Evolutionary conservation across 139 green algal species (phyloP).

Genomic region (Deuterostichococcus epilithicus): DNA sequence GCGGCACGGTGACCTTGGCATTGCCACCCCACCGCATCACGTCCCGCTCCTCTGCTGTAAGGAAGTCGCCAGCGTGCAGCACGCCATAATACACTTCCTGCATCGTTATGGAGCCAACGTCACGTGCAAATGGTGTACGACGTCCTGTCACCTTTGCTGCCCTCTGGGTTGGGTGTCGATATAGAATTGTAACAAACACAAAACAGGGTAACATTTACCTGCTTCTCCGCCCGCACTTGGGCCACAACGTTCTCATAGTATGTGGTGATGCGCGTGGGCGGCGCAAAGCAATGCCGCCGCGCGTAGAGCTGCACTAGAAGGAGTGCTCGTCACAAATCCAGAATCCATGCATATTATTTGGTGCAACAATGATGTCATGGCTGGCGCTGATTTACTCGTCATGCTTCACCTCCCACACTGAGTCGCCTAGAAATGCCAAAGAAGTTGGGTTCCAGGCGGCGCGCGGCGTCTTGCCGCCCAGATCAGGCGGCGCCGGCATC

Average conservation of each 20-base stretch:
- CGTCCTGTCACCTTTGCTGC: neutral
- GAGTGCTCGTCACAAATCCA: neutral
- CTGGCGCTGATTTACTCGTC: neutral
- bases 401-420: constrained; percentile 55
- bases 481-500: constrained; percentile 29
- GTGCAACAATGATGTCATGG: no score
- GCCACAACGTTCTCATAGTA: constrained; percentile 43
- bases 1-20: constrained; percentile 43
- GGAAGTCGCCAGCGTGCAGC: constrained; percentile 30
- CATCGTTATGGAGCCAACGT: neutral
- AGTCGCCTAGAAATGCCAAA: constrained; percentile 54
- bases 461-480: constrained; percentile 25
- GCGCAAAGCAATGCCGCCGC: constrained; percentile 44
- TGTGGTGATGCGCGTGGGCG: constrained; percentile 18
- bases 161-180: neutral
- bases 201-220: no score
- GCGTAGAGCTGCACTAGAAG: constrained; percentile 43
- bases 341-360: neutral
- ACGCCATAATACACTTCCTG: constrained; percentile 29
- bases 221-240: constrained; percentile 51
- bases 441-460: constrained; percentile 43
- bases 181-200: no score
- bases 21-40: constrained; percentile 62
- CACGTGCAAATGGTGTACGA: neutral
- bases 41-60: constrained; percentile 42